phyloP scores from a whole-genome alignment of 345 rosid species.

The Raphanus sativus region DNA sequence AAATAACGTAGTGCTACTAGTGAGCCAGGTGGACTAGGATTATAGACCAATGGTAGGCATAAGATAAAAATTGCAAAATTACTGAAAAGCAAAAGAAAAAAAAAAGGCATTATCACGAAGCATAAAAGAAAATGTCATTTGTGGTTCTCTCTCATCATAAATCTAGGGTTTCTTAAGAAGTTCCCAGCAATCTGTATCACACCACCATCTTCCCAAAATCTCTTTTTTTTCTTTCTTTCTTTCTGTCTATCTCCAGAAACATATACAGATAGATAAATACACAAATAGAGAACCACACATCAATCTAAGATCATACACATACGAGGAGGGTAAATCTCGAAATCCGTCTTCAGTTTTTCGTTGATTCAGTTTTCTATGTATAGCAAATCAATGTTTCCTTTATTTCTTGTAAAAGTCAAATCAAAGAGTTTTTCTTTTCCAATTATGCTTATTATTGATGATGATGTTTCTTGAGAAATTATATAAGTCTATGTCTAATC shows the following conservation, averaged over 20 bases:
- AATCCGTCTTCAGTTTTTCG: constrained; percentile 14
- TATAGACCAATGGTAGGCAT: constrained; percentile 23
- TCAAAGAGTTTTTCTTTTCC: neutral
- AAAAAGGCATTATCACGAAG: neutral
- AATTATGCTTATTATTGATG: neutral
- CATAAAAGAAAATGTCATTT: neutral
- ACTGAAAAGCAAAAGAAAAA: neutral
- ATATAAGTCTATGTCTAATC: neutral
- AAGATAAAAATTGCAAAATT: constrained; percentile 7
- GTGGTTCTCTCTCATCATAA: constrained; percentile 1
- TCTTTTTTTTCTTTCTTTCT: neutral
- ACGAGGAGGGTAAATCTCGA: constrained; percentile 27
- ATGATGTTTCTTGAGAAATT: constrained; percentile 19
- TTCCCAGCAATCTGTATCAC: constrained; percentile 14
- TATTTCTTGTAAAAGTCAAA: neutral
- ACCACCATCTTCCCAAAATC: constrained; percentile 8
- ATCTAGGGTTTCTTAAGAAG: constrained; percentile 53
- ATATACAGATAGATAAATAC: neutral
- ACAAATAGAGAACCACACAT: constrained; percentile 6
- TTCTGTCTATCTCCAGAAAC: neutral
- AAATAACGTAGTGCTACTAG: constrained; percentile 47
- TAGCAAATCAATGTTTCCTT: constrained; percentile 22
- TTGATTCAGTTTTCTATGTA: constrained; percentile 40
- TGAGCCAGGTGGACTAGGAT: constrained; percentile 5
- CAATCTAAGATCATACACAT: constrained; percentile 14